Evolutionary conservation across 2,329 filamentous ascomycete genomes (phyloP).

Genomic region (Alternaria arbusti): DNA sequence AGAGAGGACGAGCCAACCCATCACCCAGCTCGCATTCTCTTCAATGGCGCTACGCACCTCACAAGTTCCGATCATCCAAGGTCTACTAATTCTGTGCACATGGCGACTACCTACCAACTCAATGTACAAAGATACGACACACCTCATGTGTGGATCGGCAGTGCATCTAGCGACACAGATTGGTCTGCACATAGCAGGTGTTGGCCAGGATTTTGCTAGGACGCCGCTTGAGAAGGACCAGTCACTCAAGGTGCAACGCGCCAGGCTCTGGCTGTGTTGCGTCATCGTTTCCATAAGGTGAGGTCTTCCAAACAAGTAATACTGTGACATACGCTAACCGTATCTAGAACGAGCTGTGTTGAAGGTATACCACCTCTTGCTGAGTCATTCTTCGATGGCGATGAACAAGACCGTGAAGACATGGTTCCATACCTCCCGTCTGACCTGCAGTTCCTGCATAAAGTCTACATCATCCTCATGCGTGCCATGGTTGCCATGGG

Average conservation of each 20-base stretch:
- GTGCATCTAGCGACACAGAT: constrained; percentile 51
- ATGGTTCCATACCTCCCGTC: constrained; percentile 39
- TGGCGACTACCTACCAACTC: constrained; percentile 52
- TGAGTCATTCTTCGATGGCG: constrained; percentile 42
- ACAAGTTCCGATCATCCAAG: constrained; percentile 50
- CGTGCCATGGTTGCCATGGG: constrained; percentile 44
- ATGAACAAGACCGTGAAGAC: constrained; percentile 42
- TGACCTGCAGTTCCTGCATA: constrained; percentile 43
- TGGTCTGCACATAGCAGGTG: constrained; percentile 48
- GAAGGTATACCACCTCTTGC: constrained; percentile 46
- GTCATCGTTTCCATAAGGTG: constrained; percentile 48
- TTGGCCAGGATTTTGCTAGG: constrained; percentile 51
- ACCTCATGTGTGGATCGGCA: constrained; percentile 50
- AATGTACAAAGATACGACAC: constrained; percentile 51
- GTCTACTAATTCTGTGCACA: constrained; percentile 48
- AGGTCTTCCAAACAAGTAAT: background rate
- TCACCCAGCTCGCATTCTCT: constrained; percentile 47
- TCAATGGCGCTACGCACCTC: constrained; percentile 47
- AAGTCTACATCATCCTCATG: constrained; percentile 42
- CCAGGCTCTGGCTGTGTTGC: constrained; percentile 48
- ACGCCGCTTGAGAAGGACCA: constrained; percentile 46
- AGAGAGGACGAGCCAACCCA: constrained; percentile 39
- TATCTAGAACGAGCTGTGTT: constrained; percentile 37
- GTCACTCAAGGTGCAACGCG: constrained; percentile 43
- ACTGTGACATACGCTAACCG: constrained; percentile 13